These are phyloP conservation scores for Vitis riparia DNA, from an alignment of 164 flowering plant genomes.

Conservation along the genomic window DNA sequence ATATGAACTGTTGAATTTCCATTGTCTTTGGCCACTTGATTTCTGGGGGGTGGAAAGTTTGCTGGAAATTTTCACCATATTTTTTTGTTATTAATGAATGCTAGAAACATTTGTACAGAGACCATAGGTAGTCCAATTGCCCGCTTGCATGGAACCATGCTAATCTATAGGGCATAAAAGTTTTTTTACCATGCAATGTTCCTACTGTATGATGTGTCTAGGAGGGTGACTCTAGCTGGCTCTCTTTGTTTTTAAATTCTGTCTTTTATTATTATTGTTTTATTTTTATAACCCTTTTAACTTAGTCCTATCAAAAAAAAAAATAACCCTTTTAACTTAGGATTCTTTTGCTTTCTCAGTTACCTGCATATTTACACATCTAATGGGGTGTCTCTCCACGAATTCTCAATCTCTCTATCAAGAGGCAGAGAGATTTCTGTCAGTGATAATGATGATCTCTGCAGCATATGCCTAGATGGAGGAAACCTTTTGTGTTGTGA, in stretches of 20 bases:
- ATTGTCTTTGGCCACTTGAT: not conserved
- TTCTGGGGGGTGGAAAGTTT: not conserved
- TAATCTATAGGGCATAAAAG: too few relatives aligned
- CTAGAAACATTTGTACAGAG: too few relatives aligned
- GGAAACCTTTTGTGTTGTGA: conserved; percentile 87
- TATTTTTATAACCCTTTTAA: not conserved
- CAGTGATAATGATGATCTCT: conserved; percentile 76
- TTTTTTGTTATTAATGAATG: too few relatives aligned
- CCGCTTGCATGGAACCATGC: too few relatives aligned
- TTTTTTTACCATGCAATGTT: too few relatives aligned
- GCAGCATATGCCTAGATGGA: conserved; percentile 67
- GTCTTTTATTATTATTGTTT: not conserved
- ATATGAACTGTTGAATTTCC: not conserved
- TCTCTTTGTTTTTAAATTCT: too few relatives aligned
- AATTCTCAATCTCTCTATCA: conserved; percentile 58
- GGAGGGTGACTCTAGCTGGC: too few relatives aligned
- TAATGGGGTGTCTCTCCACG: conserved; percentile 94
- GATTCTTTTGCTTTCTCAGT: conserved; percentile 34
- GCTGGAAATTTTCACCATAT: not conserved
- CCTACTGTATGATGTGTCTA: too few relatives aligned
- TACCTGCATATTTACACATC: conserved; percentile 81
- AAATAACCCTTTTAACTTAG: conserved; percentile 1
- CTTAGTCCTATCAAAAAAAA: too few relatives aligned
- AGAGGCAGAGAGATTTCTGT: conserved; percentile 40
- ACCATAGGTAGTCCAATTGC: too few relatives aligned